phyloP scores from a whole-genome alignment of 768 basidiomycete genomes.

The Agaricus blazei region DNA sequence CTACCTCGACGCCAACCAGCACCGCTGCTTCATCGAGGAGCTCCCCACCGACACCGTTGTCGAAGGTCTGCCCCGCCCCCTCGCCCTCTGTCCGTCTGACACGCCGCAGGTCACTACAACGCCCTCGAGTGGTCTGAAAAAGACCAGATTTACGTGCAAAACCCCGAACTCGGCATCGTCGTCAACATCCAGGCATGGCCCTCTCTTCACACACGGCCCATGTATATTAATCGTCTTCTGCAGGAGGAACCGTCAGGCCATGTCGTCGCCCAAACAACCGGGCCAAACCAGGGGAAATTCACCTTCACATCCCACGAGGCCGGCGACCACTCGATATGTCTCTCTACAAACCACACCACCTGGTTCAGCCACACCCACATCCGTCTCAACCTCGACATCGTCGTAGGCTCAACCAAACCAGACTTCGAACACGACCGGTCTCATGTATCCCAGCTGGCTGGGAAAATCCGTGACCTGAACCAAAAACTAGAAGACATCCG shows the following conservation, averaged over 20 bases:
- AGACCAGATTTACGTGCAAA: conserved; percentile 58
- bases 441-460: conserved; percentile 77
- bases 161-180: conserved; percentile 79
- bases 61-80: conserved; percentile 45
- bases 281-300: conserved; percentile 86
- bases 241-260: conserved; percentile 87
- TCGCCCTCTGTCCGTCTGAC: not conserved
- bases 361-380: conserved; percentile 89
- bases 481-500: conserved; percentile 89
- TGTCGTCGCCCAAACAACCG: conserved; percentile 82
- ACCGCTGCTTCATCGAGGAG: conserved; percentile 95
- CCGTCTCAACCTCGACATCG: conserved; percentile 90
- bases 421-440: conserved; percentile 85
- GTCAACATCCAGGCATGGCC: conserved; percentile 78
- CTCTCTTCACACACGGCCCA: not conserved
- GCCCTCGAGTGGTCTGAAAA: conserved; percentile 89
- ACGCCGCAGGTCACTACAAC: conserved; percentile 74
- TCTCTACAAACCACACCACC: conserved; percentile 87
- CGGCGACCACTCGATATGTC: conserved; percentile 96
- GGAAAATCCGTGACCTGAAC: conserved; percentile 89
- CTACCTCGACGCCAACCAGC: conserved; percentile 92
- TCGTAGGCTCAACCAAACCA: conserved; percentile 82
- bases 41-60: conserved; percentile 93
- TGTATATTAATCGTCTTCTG: not conserved
- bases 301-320: conserved; percentile 97